Evolutionary conservation across 192 early-diverging fungal genomes (phyloP), one percentile per base, ranked within the genome.

Genomic region (Phycomyces blakesleeanus): DNA sequence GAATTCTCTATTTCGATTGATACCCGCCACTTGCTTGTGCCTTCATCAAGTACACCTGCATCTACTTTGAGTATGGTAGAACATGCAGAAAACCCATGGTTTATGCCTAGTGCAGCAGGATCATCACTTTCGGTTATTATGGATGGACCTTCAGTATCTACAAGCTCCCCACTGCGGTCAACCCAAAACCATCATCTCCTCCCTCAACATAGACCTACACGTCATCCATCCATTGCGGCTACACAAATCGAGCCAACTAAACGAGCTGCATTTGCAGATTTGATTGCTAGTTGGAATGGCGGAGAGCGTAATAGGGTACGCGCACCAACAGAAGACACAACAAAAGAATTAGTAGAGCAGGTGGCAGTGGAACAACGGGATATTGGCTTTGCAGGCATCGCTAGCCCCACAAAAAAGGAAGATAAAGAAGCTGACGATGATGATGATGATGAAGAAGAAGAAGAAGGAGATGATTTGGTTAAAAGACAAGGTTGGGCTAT

Each of bases 361-460:
- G 60, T 69, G 27, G 67, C 67, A 24, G 49, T 25, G 42, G 67
- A 69, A 50, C 67, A 69, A 26, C 25, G 60, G 18, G 67, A 69
- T 57, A 57, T 69, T 38, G 67, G 60, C 8, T 69, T 69, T 63
- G 67, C 54, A 47, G 67, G 67, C n/a, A 69, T 69, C 22, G 7
- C 51, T 55, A 44, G 59, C 26, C 21, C 59, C 21, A 26, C 24
- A 16, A 38, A 39, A 11, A 22, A 41, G 20, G 21, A 3, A 21
- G 21, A 18, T 37, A 11, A 22, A 11, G 34, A 41, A 41, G 21
- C 12, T 22, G 21, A 18, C 21, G n/a, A 22, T 22, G n/a, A n/a
- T n/a, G n/a, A n/a, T 16, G 44, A 39, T 24, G 55, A 34, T 1
- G 57, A 59, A 11, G 40, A 51, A 0, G n/a, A 10, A 3, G 27